Evolutionary conservation across 768 basidiomycete genomes (phyloP), one percentile per base, ranked within the genome.

Genomic region (Leccinum boreale): DNA sequence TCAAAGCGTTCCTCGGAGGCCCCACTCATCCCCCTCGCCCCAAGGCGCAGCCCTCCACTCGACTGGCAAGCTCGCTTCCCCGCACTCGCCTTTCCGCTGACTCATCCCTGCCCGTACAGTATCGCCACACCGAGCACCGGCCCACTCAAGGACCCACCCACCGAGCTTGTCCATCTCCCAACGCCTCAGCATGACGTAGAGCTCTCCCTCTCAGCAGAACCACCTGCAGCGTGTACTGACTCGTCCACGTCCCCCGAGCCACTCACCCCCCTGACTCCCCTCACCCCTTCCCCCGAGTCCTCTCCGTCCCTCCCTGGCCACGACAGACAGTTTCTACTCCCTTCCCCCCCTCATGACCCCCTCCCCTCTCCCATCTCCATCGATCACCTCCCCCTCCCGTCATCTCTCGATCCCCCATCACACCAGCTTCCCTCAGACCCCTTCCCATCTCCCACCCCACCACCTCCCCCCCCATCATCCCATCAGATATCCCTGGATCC

Each of bases 301-400:
- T 69, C 69, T 2, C 66, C 68, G 0, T 64, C 63, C 6, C 56
- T 63, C 50, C 64, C 69, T 17, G 65, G 67, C 12, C 69, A 71
- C 55, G 68, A 70, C 56, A 52, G 66, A 68, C 67, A 60, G 15
- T 8, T 24, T n/a, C 35, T 51, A 0, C 60, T 47, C 0, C 53
- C 53, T 5, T 53, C 65, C 0, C 57, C 63, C 2, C 58, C 58
- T 2, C 59, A 51, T 0, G 59, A 61, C 19, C 39, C 62, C n/a
- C 39, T 57, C 0, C 51, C 62, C 14, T 56, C 55, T 12, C 52
- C 61, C 1, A 33, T 56, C 19, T 39, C 42, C 19, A n/a, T 44
- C 42, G n/a, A 66, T 19, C 6, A 29, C 29, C 24, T 58, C n/a
- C 36, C 45, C 8, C 36, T 62, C 11, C 35, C 33, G 1, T 15